These are phyloP conservation scores for Suhomyces taliae DNA, from an alignment of 1,139 yeast species.

Conservation along the genomic window DNA sequence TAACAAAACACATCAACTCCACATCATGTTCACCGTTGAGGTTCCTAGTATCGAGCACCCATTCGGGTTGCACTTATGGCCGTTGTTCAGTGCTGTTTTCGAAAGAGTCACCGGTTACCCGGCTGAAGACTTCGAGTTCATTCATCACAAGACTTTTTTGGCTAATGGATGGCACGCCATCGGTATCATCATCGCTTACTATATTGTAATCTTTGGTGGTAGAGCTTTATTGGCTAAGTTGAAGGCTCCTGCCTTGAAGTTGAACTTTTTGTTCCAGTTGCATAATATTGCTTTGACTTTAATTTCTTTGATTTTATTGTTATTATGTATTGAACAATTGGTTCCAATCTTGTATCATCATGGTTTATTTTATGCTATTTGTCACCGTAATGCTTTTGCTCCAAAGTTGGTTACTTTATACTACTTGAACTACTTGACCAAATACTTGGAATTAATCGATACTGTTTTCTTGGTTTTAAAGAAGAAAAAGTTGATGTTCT, in stretches of 20 bases:
- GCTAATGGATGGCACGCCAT: slow-evolving; percentile 70
- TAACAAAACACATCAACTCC: neutral
- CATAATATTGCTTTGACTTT: slow-evolving; percentile 80
- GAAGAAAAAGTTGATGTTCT: slow-evolving; percentile 84
- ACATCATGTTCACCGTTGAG: slow-evolving; percentile 5
- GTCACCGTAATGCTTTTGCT: slow-evolving; percentile 80
- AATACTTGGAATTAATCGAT: slow-evolving; percentile 82
- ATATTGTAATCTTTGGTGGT: slow-evolving; percentile 83
- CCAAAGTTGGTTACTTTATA: slow-evolving; percentile 81
- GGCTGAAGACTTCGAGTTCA: slow-evolving; percentile 74
- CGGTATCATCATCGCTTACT: slow-evolving; percentile 65
- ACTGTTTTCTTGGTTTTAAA: slow-evolving; percentile 90
- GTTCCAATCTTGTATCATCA: slow-evolving; percentile 74
- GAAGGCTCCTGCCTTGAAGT: slow-evolving; percentile 63
- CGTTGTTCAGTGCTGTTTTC: slow-evolving; percentile 66
- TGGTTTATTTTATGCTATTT: slow-evolving; percentile 85
- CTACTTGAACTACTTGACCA: slow-evolving; percentile 75
- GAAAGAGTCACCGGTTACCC: slow-evolving; percentile 55
- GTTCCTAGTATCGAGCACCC: slow-evolving; percentile 76
- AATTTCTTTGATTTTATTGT: slow-evolving; percentile 63
- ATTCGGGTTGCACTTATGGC: slow-evolving; percentile 90
- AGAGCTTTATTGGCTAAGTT: slow-evolving; percentile 45
- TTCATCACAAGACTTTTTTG: slow-evolving; percentile 63
- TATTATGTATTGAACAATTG: slow-evolving; percentile 79
- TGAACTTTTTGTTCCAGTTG: slow-evolving; percentile 63